phyloP scores from a whole-genome alignment of 805 yeast species.

The Saturnispora quitensis region DNA sequence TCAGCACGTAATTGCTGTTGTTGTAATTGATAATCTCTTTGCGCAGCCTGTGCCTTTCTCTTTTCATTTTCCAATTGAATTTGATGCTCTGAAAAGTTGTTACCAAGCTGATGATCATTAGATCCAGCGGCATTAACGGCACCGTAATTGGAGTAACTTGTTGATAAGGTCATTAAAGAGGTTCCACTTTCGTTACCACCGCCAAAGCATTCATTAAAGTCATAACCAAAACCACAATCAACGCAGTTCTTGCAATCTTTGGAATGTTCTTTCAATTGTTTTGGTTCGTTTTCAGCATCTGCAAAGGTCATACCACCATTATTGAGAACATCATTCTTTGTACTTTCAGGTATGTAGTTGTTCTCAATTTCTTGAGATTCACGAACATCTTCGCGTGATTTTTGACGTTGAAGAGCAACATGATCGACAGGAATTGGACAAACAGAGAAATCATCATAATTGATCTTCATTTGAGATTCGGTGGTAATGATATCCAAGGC shows the following conservation, averaged over 20 bases:
- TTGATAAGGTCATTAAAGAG: conserved; percentile 7
- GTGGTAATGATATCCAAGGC: conserved; percentile 22
- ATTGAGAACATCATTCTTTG: conserved; percentile 8
- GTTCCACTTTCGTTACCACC: conserved; percentile 9
- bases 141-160: background rate
- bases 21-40: conserved; percentile 8
- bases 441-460: conserved; percentile 13
- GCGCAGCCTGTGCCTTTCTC: conserved; percentile 2
- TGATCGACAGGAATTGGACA: conserved; percentile 31
- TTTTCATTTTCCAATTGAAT: conserved; percentile 8
- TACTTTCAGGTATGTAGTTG: conserved; percentile 22
- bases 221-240: conserved; percentile 22
- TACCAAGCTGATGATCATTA: background rate
- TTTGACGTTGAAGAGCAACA: conserved; percentile 22
- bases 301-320: conserved; percentile 2
- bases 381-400: conserved; percentile 23
- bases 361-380: conserved; percentile 23
- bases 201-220: conserved; percentile 4
- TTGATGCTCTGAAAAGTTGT: conserved; percentile 4
- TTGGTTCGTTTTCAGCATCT: background rate
- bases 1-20: conserved; percentile 8
- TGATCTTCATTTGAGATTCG: conserved; percentile 16
- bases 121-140: background rate
- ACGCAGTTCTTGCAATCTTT: conserved; percentile 24
- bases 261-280: conserved; percentile 9